phyloP scores from a whole-genome alignment of 306 rosid genomes.

The Glycyrrhiza uralensis region DNA sequence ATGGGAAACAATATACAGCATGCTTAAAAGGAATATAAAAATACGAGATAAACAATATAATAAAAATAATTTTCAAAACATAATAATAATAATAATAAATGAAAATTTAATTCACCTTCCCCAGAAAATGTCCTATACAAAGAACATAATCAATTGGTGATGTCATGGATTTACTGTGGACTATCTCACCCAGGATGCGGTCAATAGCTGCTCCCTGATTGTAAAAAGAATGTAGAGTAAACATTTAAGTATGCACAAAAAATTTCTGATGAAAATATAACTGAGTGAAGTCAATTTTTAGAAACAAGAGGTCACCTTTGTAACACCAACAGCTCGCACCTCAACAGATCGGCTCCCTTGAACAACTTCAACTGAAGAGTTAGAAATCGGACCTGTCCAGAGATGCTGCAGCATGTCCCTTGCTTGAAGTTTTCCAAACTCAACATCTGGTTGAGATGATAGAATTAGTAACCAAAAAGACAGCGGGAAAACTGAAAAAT shows the following conservation, averaged over 20 bases:
- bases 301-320: slow-evolving; percentile 57
- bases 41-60: slow-evolving; percentile 7
- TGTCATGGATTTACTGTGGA: slow-evolving; percentile 89
- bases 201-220: slow-evolving; percentile 96
- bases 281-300: background rate
- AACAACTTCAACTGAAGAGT: slow-evolving; percentile 88
- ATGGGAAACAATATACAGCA: background rate
- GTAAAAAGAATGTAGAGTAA: background rate
- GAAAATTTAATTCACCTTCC: slow-evolving; percentile 58
- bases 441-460: slow-evolving; percentile 49
- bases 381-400: slow-evolving; percentile 95
- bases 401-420: slow-evolving; percentile 97
- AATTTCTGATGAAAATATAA: background rate
- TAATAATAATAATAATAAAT: background rate
- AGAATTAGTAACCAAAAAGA: slow-evolving; percentile 19
- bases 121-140: slow-evolving; percentile 90
- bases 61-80: background rate
- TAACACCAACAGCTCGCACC: slow-evolving; percentile 93
- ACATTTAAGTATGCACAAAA: slow-evolving; percentile 1
- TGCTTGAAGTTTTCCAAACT: slow-evolving; percentile 93
- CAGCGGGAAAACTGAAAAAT: background rate
- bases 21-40: background rate
- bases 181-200: slow-evolving; percentile 93
- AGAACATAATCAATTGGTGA: slow-evolving; percentile 87
- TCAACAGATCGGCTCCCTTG: slow-evolving; percentile 96